Evolutionary conservation across 306 rosid genomes (phyloP).

Genomic region (Adenanthera pavonina): DNA sequence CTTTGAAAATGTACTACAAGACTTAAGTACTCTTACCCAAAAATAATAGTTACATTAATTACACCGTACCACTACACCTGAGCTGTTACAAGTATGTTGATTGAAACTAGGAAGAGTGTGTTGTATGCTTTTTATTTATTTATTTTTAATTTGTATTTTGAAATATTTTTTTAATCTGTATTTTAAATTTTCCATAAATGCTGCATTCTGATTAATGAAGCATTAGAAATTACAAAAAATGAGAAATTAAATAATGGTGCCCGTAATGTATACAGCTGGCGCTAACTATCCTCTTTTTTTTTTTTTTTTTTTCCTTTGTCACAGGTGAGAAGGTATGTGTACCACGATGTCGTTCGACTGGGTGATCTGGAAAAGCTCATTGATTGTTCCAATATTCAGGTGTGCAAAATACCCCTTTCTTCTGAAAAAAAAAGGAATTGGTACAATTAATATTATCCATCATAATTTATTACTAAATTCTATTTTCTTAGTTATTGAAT

Average conservation of each 20-base stretch:
- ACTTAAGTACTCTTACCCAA: not conserved
- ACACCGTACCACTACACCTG: not conserved
- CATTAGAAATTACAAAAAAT: not conserved
- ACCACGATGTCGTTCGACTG: conserved; percentile 91
- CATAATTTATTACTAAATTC: too few species aligned
- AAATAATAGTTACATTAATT: not conserved
- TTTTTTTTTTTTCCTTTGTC: not conserved
- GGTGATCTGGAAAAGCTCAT: conserved; percentile 90
- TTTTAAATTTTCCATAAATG: too few species aligned
- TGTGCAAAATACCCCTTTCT: conserved; percentile 25
- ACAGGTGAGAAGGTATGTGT: conserved; percentile 96
- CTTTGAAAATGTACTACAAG: too few species aligned
- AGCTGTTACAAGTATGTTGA: not conserved
- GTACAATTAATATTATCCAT: not conserved
- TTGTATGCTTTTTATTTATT: too few species aligned
- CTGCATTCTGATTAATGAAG: too few species aligned
- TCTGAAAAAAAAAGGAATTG: not conserved
- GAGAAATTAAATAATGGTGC: not conserved
- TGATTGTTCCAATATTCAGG: conserved; percentile 90
- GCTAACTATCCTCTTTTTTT: not conserved
- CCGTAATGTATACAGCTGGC: not conserved
- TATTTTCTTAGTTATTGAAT: too few species aligned
- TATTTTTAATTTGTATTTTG: too few species aligned
- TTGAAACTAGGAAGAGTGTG: too few species aligned
- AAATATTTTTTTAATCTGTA: too few species aligned